A percentile compares a stretch with the other conserved stretches of the same genome.
Evolutionary conservation across 768 basidiomycete genomes (phyloP).

Genomic region (Lactifluus subvellereus): DNA sequence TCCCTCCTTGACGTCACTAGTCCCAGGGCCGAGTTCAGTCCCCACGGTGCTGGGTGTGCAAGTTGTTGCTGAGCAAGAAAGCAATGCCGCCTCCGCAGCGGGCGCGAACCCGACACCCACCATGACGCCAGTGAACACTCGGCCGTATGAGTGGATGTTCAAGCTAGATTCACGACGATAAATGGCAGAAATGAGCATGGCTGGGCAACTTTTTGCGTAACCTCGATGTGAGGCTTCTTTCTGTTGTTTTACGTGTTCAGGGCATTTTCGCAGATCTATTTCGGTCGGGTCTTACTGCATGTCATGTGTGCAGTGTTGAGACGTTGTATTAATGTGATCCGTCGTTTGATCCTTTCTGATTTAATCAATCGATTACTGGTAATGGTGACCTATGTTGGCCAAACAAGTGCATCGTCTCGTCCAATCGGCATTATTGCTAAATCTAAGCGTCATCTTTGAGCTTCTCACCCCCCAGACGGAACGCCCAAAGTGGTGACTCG

Average conservation of each 20-base stretch:
- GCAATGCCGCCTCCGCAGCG: not conserved
- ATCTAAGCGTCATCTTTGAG: not conserved
- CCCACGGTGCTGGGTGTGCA: constrained; percentile 10
- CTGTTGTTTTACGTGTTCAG: not conserved
- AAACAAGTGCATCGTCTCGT: not conserved
- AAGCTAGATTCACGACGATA: constrained; percentile 1
- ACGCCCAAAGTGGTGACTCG: not conserved
- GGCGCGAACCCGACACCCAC: not conserved
- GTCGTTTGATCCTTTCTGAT: not conserved
- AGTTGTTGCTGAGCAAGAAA: constrained; percentile 10
- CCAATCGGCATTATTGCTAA: not conserved
- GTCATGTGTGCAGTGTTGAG: constrained; percentile 17
- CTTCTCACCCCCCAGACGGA: not conserved
- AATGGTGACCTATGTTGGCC: not conserved
- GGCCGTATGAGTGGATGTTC: constrained; percentile 26
- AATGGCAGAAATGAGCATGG: not conserved
- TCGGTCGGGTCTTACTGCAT: not conserved
- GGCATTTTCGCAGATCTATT: not conserved
- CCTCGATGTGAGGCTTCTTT: constrained; percentile 15
- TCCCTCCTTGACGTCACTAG: not conserved
- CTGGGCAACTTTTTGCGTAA: not conserved
- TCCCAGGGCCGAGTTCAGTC: not conserved
- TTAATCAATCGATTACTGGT: not conserved
- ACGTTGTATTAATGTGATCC: not conserved
- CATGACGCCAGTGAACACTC: constrained; percentile 22